These are phyloP conservation scores for Pseudogymnoascus verrucosus DNA, from an alignment of 2,329 filamentous ascomycete species.

Conservation along the genomic window DNA sequence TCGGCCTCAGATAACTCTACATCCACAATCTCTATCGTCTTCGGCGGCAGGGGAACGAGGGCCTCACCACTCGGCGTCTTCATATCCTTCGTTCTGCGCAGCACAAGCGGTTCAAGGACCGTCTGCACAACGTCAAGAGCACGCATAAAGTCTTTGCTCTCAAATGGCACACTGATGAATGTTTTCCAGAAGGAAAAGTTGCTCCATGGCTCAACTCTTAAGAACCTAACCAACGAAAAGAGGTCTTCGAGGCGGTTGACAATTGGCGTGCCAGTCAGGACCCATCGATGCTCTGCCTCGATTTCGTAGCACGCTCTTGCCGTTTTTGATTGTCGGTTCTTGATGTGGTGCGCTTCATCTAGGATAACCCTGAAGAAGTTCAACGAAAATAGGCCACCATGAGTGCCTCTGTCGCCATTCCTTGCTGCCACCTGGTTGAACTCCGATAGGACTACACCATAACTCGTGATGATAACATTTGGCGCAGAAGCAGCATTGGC, in stretches of 20 bases:
- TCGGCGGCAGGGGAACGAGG: constrained; percentile 73
- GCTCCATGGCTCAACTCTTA: constrained; percentile 93
- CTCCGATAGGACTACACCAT: constrained; percentile 85
- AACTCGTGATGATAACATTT: constrained; percentile 89
- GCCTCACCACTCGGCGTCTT: constrained; percentile 80
- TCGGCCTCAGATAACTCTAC: constrained; percentile 80
- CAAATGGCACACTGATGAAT: constrained; percentile 95
- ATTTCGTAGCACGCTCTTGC: constrained; percentile 92
- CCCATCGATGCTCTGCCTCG: constrained; percentile 79
- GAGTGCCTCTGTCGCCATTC: constrained; percentile 55
- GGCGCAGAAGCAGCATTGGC: constrained; percentile 69
- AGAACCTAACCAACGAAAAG: constrained; percentile 85
- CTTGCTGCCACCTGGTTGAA: constrained; percentile 66
- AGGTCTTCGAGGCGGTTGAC: constrained; percentile 93
- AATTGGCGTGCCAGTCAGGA: constrained; percentile 88
- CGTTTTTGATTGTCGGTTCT: constrained; percentile 83
- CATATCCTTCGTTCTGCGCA: constrained; percentile 96
- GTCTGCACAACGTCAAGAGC: constrained; percentile 96
- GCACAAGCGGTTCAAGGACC: constrained; percentile 88
- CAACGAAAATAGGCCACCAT: constrained; percentile 77
- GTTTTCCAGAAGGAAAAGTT: constrained; percentile 99
- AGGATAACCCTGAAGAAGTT: constrained; percentile 93
- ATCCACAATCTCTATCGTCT: constrained; percentile 75
- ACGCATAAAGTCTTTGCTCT: constrained; percentile 87
- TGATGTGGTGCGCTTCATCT: constrained; percentile 92